phyloP scores from a whole-genome alignment of 768 basidiomycete species.

The Tulasnella calospora region DNA sequence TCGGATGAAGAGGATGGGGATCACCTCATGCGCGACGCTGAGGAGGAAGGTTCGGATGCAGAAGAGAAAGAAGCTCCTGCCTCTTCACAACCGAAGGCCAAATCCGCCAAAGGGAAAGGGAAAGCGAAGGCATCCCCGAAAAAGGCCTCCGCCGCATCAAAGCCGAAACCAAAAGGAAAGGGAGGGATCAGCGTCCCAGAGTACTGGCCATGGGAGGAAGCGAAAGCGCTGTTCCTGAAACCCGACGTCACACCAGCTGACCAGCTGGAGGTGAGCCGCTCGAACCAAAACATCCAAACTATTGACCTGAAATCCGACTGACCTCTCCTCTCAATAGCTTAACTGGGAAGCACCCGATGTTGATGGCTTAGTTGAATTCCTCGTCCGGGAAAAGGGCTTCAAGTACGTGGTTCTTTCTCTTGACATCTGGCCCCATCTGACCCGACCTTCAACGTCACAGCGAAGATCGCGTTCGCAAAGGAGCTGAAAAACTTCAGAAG shows the following conservation, averaged over 20 bases:
- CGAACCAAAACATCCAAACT: not conserved
- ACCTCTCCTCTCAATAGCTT: constrained; percentile 47
- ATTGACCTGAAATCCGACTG: not conserved
- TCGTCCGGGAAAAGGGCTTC: constrained; percentile 95
- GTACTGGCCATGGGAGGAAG: constrained; percentile 96
- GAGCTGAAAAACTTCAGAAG: constrained; percentile 87
- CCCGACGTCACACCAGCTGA: constrained; percentile 87
- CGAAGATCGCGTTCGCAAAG: constrained; percentile 93
- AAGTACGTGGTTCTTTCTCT: constrained; percentile 53
- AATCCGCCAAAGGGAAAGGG: constrained; percentile 31
- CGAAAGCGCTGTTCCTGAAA: constrained; percentile 80
- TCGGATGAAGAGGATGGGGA: constrained; percentile 15
- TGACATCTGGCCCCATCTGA: not conserved
- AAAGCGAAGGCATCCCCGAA: constrained; percentile 49
- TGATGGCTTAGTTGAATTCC: constrained; percentile 87
- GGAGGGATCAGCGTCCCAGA: constrained; percentile 80
- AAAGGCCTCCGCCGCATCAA: constrained; percentile 35
- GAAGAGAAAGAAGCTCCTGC: constrained; percentile 38
- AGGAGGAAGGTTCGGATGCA: constrained; percentile 36
- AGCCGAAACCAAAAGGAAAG: constrained; percentile 39
- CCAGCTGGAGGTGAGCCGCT: constrained; percentile 63
- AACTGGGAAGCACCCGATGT: constrained; percentile 93
- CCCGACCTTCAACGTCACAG: constrained; percentile 41
- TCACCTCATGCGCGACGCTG: not conserved
- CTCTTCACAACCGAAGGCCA: constrained; percentile 32